A percentile compares a stretch with the other conserved stretches of the same genome.
These are phyloP conservation scores for Pyrus hybrid DNA, from an alignment of 331 rosid genomes.

Conservation along the genomic window DNA sequence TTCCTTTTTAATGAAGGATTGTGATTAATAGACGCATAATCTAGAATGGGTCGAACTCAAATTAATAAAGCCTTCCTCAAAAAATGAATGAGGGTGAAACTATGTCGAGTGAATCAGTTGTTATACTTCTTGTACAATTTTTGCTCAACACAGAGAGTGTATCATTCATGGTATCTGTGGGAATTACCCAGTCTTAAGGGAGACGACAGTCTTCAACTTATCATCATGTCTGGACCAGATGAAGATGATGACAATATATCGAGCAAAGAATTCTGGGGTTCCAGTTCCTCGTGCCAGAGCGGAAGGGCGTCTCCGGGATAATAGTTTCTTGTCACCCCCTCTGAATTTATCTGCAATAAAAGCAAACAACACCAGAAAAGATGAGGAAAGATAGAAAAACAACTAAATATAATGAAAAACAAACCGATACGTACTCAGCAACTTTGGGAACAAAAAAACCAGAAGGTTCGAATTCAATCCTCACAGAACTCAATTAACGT, in stretches of 20 bases:
- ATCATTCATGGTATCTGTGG: neutral
- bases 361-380: neutral
- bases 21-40: no score
- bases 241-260: conserved; percentile 36
- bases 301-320: conserved; percentile 80
- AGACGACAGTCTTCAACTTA: neutral
- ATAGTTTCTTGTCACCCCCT: conserved; percentile 80
- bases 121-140: no score
- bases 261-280: conserved; percentile 53
- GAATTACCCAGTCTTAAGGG: neutral
- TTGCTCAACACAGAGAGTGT: neutral
- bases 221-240: neutral
- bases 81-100: no score
- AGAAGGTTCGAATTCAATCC: neutral
- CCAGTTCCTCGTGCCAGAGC: conserved; percentile 82
- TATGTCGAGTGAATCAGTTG: no score
- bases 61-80: no score
- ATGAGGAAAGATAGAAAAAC: no score
- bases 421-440: no score
- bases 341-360: conserved; percentile 58
- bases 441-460: no score
- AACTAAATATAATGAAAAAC: no score
- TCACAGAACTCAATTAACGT: neutral
- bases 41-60: no score
- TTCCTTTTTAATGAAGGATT: no score